Conservation (phyloP, 106 monocot genomes). For the Allium sativum region DNA sequence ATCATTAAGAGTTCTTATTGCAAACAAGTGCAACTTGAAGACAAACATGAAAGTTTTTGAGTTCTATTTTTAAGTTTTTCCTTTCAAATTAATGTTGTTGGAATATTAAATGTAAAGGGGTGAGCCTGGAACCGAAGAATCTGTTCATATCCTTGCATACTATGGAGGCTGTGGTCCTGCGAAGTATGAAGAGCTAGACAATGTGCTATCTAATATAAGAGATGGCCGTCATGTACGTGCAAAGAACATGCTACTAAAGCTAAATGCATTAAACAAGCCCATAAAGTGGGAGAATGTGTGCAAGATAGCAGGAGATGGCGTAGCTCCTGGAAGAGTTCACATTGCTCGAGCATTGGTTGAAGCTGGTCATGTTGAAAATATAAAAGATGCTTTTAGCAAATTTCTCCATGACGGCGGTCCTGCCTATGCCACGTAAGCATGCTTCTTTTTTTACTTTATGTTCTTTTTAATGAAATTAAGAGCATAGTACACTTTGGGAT, state of each 20-base stretch:
- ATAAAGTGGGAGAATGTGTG: constrained; percentile 75
- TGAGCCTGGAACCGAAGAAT: constrained; percentile 42
- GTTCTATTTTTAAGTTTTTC: too few species aligned
- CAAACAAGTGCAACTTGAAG: too few species aligned
- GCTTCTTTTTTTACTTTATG: neutral
- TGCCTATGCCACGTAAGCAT: constrained; percentile 79
- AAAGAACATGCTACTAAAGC: constrained; percentile 67
- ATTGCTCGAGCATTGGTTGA: constrained; percentile 92
- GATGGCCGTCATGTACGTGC: constrained; percentile 79
- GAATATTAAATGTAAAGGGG: constrained; percentile 22
- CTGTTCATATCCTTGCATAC: constrained; percentile 87
- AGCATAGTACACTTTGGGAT: too few species aligned
- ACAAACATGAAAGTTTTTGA: too few species aligned
- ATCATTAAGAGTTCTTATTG: too few species aligned
- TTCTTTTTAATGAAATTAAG: too few species aligned
- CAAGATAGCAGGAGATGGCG: constrained; percentile 80
- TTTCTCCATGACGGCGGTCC: constrained; percentile 89
- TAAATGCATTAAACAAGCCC: constrained; percentile 60
- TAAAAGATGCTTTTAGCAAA: constrained; percentile 74
- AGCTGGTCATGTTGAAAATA: constrained; percentile 72
- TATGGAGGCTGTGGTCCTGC: constrained; percentile 75
- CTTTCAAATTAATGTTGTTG: too few species aligned
- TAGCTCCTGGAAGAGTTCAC: constrained; percentile 94
- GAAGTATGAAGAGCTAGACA: constrained; percentile 46
- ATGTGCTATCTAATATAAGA: constrained; percentile 54